These are phyloP conservation scores for Phytophthora pisi DNA, from an alignment of 352 stramenopile species.

Conservation along the genomic window DNA sequence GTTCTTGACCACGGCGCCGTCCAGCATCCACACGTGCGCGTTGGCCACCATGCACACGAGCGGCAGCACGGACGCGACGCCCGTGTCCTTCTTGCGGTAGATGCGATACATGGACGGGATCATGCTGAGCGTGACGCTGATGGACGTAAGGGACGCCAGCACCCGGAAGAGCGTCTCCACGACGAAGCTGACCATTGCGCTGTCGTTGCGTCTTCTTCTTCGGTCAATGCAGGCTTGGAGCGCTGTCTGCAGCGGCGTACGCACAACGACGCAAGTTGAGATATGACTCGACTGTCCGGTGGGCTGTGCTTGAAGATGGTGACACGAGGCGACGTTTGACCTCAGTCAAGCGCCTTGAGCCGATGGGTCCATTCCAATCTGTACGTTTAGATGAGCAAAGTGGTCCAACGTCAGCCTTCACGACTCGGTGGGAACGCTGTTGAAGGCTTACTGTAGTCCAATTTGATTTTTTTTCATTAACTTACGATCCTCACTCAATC, in stretches of 20 bases:
- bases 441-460: not conserved
- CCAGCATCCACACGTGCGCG: slow-evolving; percentile 43
- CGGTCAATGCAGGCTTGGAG: not conserved
- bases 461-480: not conserved
- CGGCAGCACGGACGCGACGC: slow-evolving; percentile 38
- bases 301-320: slow-evolving; percentile 18
- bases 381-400: slow-evolving; percentile 16
- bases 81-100: slow-evolving; percentile 41
- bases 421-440: not conserved
- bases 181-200: slow-evolving; percentile 30
- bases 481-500: not conserved
- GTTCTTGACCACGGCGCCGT: slow-evolving; percentile 36
- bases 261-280: slow-evolving; percentile 2
- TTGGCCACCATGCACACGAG: slow-evolving; percentile 44
- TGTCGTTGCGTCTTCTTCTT: no score
- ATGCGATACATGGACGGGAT: slow-evolving; percentile 42
- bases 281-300: slow-evolving; percentile 14
- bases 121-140: slow-evolving; percentile 45
- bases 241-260: not conserved
- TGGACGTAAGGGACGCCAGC: slow-evolving; percentile 33
- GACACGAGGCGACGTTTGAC: slow-evolving; percentile 12
- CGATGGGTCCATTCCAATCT: not conserved
- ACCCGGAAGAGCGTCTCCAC: slow-evolving; percentile 43
- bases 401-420: not conserved
- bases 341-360: slow-evolving; percentile 18